Conservation (phyloP, 306 rosid species). For the Vigna hirtella region DNA sequence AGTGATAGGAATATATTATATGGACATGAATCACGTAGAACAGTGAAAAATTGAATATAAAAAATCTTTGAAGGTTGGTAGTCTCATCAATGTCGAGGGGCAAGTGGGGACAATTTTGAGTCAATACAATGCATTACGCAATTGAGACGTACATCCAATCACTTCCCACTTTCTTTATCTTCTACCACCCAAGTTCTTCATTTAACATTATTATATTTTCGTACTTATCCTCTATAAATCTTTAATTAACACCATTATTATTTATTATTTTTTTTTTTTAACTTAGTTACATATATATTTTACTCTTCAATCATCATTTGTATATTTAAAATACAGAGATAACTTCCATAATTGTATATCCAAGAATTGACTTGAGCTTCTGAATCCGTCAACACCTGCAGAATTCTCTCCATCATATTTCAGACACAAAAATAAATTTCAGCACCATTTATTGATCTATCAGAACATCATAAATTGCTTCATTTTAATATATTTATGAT, state of each 20-base stretch:
- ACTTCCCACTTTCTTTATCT: constrained; percentile 31
- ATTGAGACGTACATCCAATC: constrained; percentile 7
- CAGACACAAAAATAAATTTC: background rate
- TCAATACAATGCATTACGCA: constrained; percentile 16
- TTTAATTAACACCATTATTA: background rate
- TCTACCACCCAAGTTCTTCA: background rate
- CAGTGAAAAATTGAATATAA: background rate
- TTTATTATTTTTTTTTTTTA: too few relatives aligned
- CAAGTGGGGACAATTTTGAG: constrained; percentile 16
- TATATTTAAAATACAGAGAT: too few relatives aligned
- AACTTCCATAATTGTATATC: background rate
- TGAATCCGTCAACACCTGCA: background rate
- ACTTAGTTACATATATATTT: background rate
- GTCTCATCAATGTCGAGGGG: background rate
- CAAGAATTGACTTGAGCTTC: background rate
- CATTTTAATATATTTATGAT: too few relatives aligned
- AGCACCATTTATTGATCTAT: too few relatives aligned
- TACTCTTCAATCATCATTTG: background rate
- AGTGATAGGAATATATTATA: too few relatives aligned
- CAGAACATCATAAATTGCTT: too few relatives aligned
- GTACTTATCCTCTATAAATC: constrained; percentile 7
- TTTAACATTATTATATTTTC: constrained; percentile 3
- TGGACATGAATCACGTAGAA: background rate
- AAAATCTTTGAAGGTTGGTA: background rate
- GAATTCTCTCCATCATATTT: background rate